phyloP scores from a whole-genome alignment of 2,329 filamentous ascomycete genomes.

The Conoideocrella luteorostrata region DNA sequence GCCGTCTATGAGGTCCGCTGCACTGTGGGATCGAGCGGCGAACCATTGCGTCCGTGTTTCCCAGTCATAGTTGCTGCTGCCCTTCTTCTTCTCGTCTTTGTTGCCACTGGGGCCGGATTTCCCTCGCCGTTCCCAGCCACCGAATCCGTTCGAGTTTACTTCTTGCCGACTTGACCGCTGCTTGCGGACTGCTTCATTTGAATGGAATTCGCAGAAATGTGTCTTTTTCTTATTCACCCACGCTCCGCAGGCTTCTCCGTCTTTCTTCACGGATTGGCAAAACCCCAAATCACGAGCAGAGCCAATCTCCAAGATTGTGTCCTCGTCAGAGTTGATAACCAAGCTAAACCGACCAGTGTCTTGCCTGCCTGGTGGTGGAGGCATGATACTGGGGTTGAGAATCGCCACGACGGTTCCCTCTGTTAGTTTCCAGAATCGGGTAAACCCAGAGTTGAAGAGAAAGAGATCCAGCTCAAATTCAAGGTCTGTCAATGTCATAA shows the following conservation, averaged over 20 bases:
- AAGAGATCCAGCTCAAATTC: conserved; percentile 89
- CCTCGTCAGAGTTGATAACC: conserved; percentile 76
- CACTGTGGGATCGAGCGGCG: conserved; percentile 42
- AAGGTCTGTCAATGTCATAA: conserved; percentile 78
- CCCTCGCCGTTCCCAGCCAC: conserved; percentile 23
- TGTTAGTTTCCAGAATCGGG: conserved; percentile 88
- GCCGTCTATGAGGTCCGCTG: conserved; percentile 60
- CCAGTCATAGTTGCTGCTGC: conserved; percentile 46
- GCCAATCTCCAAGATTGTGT: conserved; percentile 87
- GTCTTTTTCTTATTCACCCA: conserved; percentile 90
- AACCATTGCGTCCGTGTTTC: conserved; percentile 53
- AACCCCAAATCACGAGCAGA: conserved; percentile 78
- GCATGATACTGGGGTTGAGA: conserved; percentile 86
- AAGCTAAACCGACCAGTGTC: conserved; percentile 82
- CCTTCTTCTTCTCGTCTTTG: conserved; percentile 14
- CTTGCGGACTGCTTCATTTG: conserved; percentile 73
- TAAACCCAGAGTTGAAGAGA: conserved; percentile 85
- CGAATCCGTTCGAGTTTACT: conserved; percentile 62
- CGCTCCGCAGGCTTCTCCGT: conserved; percentile 69
- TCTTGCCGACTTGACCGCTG: conserved; percentile 63
- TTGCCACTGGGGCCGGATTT: conserved; percentile 16
- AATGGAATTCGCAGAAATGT: conserved; percentile 87
- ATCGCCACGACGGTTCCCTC: conserved; percentile 89
- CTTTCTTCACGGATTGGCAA: conserved; percentile 78
- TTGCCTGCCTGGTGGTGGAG: conserved; percentile 66